These are phyloP conservation scores for Pestalotiopsis sp. DNA, from an alignment of 2,329 filamentous ascomycete genomes.

Conservation along the genomic window DNA sequence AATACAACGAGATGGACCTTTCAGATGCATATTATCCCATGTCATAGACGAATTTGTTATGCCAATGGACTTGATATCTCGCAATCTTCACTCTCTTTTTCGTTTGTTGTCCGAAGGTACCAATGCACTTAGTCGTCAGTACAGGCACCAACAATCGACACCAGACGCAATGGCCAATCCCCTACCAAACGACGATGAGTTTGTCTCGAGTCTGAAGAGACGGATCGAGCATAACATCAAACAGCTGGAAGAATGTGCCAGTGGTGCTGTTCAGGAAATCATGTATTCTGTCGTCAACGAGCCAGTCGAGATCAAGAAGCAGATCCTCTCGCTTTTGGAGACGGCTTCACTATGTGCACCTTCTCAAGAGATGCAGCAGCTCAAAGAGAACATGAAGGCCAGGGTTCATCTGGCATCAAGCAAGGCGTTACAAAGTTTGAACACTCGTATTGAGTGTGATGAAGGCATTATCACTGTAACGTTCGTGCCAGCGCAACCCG, in stretches of 20 bases:
- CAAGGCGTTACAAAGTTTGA: neutral
- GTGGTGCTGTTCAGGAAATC: neutral
- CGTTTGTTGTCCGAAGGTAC: neutral
- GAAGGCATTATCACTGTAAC: neutral
- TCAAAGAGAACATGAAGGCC: neutral
- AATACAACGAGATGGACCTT: neutral
- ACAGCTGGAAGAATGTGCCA: neutral
- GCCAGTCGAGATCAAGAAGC: neutral
- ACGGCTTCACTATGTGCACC: neutral
- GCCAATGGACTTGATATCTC: neutral
- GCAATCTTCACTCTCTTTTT: neutral
- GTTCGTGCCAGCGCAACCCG: neutral
- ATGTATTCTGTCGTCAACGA: neutral
- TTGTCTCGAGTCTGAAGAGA: neutral
- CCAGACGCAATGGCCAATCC: neutral
- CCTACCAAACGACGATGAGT: neutral
- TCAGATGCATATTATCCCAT: neutral
- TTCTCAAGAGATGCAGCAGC: neutral
- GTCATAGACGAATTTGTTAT: neutral
- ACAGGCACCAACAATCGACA: neutral
- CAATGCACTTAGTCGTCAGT: no score
- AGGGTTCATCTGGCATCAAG: neutral
- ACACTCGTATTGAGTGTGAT: neutral
- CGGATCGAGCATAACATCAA: neutral
- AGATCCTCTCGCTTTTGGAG: neutral